Evolutionary conservation across 1,284 basidiomycete species (phyloP).

Genomic region (Inonotus hispidus): DNA sequence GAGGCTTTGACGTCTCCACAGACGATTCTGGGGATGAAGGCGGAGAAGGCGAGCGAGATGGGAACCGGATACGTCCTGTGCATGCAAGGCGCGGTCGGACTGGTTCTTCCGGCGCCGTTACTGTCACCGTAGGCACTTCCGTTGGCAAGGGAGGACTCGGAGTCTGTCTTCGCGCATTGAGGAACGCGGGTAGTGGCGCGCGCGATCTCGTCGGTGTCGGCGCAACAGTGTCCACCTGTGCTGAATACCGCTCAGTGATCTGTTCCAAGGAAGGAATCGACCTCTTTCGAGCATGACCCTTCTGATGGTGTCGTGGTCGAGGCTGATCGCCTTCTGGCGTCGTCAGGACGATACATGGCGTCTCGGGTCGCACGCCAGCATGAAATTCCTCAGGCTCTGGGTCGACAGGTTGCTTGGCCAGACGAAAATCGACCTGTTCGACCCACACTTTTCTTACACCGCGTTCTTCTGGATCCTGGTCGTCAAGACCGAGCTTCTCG

Average conservation of each 20-base stretch:
- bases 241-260: conserved; percentile 58
- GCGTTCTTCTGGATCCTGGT: conserved; percentile 25
- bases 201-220: conserved; percentile 20
- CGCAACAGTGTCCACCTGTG: conserved; percentile 23
- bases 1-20: conserved; percentile 10
- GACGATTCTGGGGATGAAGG: conserved; percentile 6
- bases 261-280: conserved; percentile 65
- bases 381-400: conserved; percentile 15
- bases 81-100: conserved; percentile 15
- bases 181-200: conserved; percentile 42
- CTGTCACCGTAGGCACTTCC: conserved; percentile 7
- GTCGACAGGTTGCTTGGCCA: conserved; percentile 23
- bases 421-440: conserved; percentile 61
- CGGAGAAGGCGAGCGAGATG: conserved; percentile 27
- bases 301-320: background rate
- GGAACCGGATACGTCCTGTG: conserved; percentile 47
- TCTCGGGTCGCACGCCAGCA: background rate
- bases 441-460: conserved; percentile 44
- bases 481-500: conserved; percentile 41
- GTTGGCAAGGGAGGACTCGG: conserved; percentile 16
- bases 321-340: conserved; percentile 19
- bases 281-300: conserved; percentile 24
- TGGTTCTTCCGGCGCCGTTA: conserved; percentile 26
- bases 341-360: conserved; percentile 6
- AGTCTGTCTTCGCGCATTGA: conserved; percentile 27